Base-by-base conservation (phyloP, 2,329 filamentous ascomycete species). In the Trichoderma sp. region DNA sequence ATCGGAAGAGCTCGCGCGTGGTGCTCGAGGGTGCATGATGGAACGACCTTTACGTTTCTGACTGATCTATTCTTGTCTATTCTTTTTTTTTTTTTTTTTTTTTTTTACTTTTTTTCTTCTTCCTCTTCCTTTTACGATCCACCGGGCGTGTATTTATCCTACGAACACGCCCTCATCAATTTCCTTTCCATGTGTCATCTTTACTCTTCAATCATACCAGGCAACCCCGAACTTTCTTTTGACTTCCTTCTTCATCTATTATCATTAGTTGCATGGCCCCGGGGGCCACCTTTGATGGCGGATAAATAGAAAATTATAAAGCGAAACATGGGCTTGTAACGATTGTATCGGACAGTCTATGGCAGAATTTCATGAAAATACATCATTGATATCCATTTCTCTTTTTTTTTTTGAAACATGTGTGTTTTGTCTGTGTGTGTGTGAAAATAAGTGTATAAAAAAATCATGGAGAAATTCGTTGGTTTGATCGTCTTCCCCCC, bases 1-100 rank as follows among this genome's bases (percentile, higher is more conserved):
- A 84, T 70, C 80, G 85, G 69, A 84, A 83, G 77, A 88, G 86
- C 74, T 84, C 87, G 76, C 81, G 81, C 68, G 82, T 85, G 39
- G 77, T 88, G 46, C 76, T 88, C 30, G 86, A 88, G 70, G 79
- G 79, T 11, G 79, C 76, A 54, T 60, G 37, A 69, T 21, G 52
- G 39, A 32, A 59, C 54, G 52, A 59, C 54, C 10, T 59, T 58
- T 43, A 51, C n/a, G n/a, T 49, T 58, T 51, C 37, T 59, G 54
- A 59, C 63, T 66, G 63, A 59, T 66, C 13, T 43, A 66, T 51
- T 51, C 63, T 59, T 66, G 52, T 58, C 52, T 58, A 58, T 56
- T 58, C 39, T 51, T 30, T 30, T 49, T n/a, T 16, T 2, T 4
- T 4, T 26, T 26, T 26, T 26, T 2, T 18, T 68, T 37, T 49